Evolutionary conservation across 2,329 filamentous ascomycete species (phyloP).

Genomic region (Bipolaris sorokiniana): DNA sequence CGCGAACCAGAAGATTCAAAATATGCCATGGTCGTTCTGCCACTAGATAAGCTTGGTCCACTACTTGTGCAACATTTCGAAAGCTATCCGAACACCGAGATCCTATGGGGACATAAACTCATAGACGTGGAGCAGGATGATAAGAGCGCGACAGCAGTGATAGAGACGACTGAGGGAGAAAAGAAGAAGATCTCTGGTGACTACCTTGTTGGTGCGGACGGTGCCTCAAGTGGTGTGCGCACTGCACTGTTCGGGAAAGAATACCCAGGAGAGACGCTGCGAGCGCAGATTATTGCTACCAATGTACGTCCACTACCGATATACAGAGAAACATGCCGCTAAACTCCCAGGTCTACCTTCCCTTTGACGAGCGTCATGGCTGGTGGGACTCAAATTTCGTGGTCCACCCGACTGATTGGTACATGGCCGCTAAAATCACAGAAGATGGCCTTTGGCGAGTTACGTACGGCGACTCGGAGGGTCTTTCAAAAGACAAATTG

Average conservation of each 20-base stretch:
- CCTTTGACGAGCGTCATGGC: constrained; percentile 61
- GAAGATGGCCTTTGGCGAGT: constrained; percentile 67
- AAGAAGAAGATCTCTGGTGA: constrained; percentile 38
- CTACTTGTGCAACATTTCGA: constrained; percentile 39
- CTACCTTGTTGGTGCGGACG: constrained; percentile 46
- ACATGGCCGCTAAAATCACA: constrained; percentile 67
- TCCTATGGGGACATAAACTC: constrained; percentile 43
- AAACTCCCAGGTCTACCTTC: constrained; percentile 62
- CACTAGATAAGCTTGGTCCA: constrained; percentile 39
- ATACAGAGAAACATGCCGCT: neutral
- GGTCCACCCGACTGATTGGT: constrained; percentile 65
- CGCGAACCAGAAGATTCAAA: constrained; percentile 37
- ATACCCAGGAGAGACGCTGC: constrained; percentile 66
- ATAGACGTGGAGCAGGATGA: constrained; percentile 41
- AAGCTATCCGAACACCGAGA: constrained; percentile 33
- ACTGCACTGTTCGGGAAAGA: constrained; percentile 42
- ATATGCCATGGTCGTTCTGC: constrained; percentile 40
- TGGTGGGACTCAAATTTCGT: constrained; percentile 66
- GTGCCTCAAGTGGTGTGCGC: constrained; percentile 43
- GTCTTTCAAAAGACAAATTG: constrained; percentile 61
- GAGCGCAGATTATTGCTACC: constrained; percentile 66
- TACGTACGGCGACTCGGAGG: constrained; percentile 65
- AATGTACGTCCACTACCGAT: constrained; percentile 55
- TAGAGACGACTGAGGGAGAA: constrained; percentile 34
- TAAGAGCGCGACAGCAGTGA: constrained; percentile 35